Percentiles rank a stretch among this genome's conserved stretches.
These are phyloP conservation scores for Apophysomyces trapeziformis DNA, from an alignment of 371 early-diverging fungal species.

Conservation along the genomic window DNA sequence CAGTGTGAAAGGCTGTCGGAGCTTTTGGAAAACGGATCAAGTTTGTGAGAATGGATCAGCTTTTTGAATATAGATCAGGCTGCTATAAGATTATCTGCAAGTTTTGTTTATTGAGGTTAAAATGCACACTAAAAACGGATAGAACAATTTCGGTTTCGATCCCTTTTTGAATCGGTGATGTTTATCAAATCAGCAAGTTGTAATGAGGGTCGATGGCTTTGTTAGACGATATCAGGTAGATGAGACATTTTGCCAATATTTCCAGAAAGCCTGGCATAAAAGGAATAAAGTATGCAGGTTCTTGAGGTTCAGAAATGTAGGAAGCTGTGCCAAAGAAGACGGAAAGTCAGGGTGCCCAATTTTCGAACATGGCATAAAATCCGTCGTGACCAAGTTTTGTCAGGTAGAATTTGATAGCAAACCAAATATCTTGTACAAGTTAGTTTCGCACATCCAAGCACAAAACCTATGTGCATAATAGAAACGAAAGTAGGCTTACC, in stretches of 20 bases:
- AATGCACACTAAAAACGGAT: background rate
- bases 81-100: background rate
- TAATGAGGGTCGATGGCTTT: background rate
- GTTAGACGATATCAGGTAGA: background rate
- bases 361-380: background rate
- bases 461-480: no score
- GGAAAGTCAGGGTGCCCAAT: background rate
- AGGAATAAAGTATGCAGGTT: background rate
- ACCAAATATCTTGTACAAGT: background rate
- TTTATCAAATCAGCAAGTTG: background rate
- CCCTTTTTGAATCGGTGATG: background rate
- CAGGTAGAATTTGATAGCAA: slow-evolving; percentile 3
- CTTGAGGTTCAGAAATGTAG: background rate
- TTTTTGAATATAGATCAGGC: no score
- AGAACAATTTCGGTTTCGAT: slow-evolving; percentile 1
- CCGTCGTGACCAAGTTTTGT: background rate
- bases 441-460: background rate
- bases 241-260: background rate
- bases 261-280: background rate
- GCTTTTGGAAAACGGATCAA: no score
- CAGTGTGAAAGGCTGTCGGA: no score
- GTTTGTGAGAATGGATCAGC: no score
- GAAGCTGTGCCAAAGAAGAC: background rate
- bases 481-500: slow-evolving; percentile 1
- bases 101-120: background rate